Evolutionary conservation across 1,284 basidiomycete genomes (phyloP), one percentile per base, ranked within the genome.

Genomic region (Pseudozyma hubeiensis): DNA sequence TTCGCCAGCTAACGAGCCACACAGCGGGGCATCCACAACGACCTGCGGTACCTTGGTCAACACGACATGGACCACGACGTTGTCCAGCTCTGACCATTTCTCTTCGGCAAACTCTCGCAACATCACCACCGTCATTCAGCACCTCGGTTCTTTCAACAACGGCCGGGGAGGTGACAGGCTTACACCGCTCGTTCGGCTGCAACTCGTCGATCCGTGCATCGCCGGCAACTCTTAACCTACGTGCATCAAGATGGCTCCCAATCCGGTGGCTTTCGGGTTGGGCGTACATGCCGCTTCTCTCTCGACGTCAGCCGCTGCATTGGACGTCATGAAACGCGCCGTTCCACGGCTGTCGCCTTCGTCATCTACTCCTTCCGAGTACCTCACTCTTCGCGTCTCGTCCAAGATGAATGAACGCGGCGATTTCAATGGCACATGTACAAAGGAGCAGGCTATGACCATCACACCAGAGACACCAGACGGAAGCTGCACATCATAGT

Each of bases 401-500:
- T 45, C 66, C n/a, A 53, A 49, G 51, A 75, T 75, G 72, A 63
- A 70, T 54, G 60, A 69, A 17, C 52, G 54, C 19, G 72, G 72
- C 39, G 72, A 75, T 50, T 75, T 75, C 54, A 75, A 75, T 40
- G 72, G 72, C 48, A 70, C 66, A 19, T 75, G 72, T 40, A 49
- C 63, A 8, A 65, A 46, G 43, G 60, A 66, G 29, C 29, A 64
- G 33, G 72, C 67, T 16, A 70, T 70, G 53, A 58, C 45, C 40
- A 70, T 75, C 45, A 70, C 72, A 13, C 72, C 72, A 17, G 72
- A 75, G 29, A 75, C 72, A 33, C 72, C 72, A 10, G 56, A 62
- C 9, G 72, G 72, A 10, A 70, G 66, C 24, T 75, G 72, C 31
- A 47, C 66, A 11, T 70, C 72, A 1, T 75, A 75, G 63, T 64